Evolutionary conservation across 1,284 basidiomycete genomes (phyloP), one percentile per base, ranked within the genome.

Genomic region (Tausonia pullulans): DNA sequence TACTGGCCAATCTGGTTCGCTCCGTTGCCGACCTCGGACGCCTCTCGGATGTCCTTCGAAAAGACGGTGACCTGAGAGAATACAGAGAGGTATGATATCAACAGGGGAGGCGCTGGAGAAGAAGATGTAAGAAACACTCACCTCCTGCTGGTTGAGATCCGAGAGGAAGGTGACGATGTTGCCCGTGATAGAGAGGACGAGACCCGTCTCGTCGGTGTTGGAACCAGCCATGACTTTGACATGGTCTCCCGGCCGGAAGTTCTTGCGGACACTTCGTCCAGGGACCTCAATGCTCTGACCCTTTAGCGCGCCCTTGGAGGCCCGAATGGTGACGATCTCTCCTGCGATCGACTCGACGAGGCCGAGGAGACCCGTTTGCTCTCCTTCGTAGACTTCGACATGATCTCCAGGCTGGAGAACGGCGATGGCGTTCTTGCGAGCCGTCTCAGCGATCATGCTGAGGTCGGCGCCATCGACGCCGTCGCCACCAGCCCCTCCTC

Each of bases 321-420:
- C 87, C 61, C 85, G 85, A 69, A 98, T 84, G 2, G 88, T 86
- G 58, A 98, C 89, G 16, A 94, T 83, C 65, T 98, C 92, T 69
- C 88, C 85, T 49, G 83, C 81, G 69, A 98, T 89, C 63, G 91
- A 87, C 67, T 94, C 89, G 45, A 99, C 90, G 3, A 87, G 84
- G 78, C 96, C 96, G 69, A 90, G 85, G 44, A 97, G 84, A 69
- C 96, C 95, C 3, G 89, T 82, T 74, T 97, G 92, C 76, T 97
- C 94, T 52, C 96, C 95, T 75, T 98, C 94, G 70, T 92, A 93
- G 45, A 98, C 92, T 74, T 98, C 95, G 62, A 99, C 86, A 70
- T 95, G 90, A 76, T 99, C 95, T 65, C 95, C 96, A 0, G 95
- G 95, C 73, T 96, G 92, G n/a, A 99, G 79, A 4, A 93, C 88